Base-by-base conservation (phyloP, 768 basidiomycete genomes). In the Suillus plorans region DNA sequence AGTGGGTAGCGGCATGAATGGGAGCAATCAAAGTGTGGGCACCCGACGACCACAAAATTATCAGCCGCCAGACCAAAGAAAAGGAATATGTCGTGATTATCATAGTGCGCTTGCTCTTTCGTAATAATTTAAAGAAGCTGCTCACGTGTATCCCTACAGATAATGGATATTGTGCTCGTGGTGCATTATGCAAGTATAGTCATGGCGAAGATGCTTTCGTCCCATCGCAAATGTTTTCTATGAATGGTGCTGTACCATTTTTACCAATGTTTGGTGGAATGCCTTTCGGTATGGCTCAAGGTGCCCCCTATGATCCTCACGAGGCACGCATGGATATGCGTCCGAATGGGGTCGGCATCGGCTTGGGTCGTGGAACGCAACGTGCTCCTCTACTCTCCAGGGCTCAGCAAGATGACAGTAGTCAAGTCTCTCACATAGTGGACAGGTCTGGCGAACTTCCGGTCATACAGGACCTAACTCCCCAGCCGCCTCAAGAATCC, bases 131-230 rank as follows among this genome's bases (percentile, higher is more conserved):
- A 50, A 53, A 39, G 36, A 61, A 49, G 60, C 52, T 62, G 64
- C 63, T 64, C 66, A 67, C 61, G 61, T 63, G 22, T 31, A 31
- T 63, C 53, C 66, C 10, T 59, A 9, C 69, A 98, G 96, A 96
- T 73, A 89, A 89, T 64, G 96, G 96, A 1, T 97, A 89, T 78
- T 99, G 96, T 70, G 86, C 92, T 47, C 87, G 95, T 39, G 96
- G 96, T 56, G 89, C 85, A 22, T 84, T 85, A 66, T 99, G 96
- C 83, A 95, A 94, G 73, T 98, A 87, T 77, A 94, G 92, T 66
- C 96, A 99, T 70, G 94, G 92, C 44, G 92, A 94, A 2, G 93
- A 96, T 72, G 91, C 93, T 37, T 87, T 92, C 59, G 80, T 92
- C 10, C 92, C 91, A 0, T 85, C 84, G 0, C 88, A 87, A 67